These are phyloP conservation scores for Linanthus parryae DNA, from an alignment of 148 eudicot species.

Conservation along the genomic window DNA sequence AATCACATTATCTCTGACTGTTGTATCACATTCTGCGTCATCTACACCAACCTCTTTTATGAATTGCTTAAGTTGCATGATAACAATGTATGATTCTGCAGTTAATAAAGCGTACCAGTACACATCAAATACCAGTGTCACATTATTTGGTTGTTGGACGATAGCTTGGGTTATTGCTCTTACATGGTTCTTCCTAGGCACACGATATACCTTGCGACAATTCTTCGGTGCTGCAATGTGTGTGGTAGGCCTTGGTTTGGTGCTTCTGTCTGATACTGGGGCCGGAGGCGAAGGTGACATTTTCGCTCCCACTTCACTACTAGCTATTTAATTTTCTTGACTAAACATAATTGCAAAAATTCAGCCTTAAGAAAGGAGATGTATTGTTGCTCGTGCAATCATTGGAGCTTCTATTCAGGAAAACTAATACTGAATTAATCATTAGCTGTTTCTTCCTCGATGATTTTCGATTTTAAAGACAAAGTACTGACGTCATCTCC, in stretches of 20 bases:
- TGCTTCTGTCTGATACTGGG: constrained; percentile 76
- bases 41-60: no score
- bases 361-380: no score
- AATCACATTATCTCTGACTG: no score
- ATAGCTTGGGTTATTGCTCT: constrained; percentile 78
- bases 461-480: no score
- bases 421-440: no score
- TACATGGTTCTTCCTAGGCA: constrained; percentile 68
- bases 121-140: constrained; percentile 85
- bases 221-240: constrained; percentile 67
- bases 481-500: no score
- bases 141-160: constrained; percentile 80
- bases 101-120: constrained; percentile 72
- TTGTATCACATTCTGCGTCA: no score
- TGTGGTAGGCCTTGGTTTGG: constrained; percentile 61
- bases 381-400: no score
- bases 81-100: constrained; percentile 45
- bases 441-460: no score
- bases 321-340: neutral
- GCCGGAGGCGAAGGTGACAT: constrained; percentile 68
- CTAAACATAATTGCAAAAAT: no score
- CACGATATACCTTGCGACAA: constrained; percentile 70
- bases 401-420: no score
- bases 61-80: no score
- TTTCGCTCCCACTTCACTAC: constrained; percentile 2